Conservation (phyloP, 2,329 filamentous ascomycete genomes). For the Hypoxylon sp. region DNA sequence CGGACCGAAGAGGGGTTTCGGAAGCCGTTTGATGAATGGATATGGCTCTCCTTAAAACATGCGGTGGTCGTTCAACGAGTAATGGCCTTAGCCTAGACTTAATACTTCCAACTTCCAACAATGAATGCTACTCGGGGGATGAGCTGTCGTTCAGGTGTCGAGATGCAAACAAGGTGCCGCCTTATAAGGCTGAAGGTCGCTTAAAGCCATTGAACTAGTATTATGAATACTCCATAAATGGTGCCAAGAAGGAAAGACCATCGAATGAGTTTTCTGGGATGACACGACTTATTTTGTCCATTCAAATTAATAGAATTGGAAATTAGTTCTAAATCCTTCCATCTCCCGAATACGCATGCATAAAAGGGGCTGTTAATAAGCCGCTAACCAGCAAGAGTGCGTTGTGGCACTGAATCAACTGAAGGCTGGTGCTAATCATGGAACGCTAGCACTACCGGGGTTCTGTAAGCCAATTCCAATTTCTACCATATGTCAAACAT, state of each 20-base stretch:
- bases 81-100: not conserved
- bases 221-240: not conserved
- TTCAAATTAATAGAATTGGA: too few relatives aligned
- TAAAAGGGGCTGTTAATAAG: not conserved
- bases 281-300: not conserved
- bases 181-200: constrained; percentile 18
- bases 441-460: too few relatives aligned
- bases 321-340: not conserved
- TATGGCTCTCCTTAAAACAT: not conserved
- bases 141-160: not conserved
- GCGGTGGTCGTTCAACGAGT: not conserved
- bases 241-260: not conserved
- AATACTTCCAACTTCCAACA: too few relatives aligned
- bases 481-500: too few relatives aligned
- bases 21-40: not conserved
- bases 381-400: too few relatives aligned
- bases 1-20: not conserved
- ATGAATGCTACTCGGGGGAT: not conserved
- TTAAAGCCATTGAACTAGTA: not conserved
- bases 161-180: not conserved
- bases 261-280: too few relatives aligned
- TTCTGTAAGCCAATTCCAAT: too few relatives aligned
- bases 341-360: too few relatives aligned
- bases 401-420: too few relatives aligned
- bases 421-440: too few relatives aligned